Percentiles rank a stretch among this genome's conserved stretches.
These are phyloP conservation scores for Astragalus glycyphyllos DNA, from an alignment of 306 rosid genomes.

Conservation along the genomic window DNA sequence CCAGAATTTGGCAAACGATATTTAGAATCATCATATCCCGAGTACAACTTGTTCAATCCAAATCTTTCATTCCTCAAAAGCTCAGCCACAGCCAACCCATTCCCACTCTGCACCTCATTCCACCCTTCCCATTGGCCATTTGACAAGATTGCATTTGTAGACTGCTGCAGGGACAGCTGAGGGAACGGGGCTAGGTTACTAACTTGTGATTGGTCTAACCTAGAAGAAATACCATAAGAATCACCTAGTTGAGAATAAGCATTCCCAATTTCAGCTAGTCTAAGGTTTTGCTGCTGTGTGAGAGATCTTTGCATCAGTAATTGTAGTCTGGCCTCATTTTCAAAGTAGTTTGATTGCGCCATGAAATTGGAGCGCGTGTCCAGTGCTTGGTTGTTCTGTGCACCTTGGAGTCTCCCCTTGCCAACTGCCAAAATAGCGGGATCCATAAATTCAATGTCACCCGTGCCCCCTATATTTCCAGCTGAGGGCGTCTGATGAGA, in stretches of 20 bases:
- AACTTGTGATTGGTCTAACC: slow-evolving; percentile 83
- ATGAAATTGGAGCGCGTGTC: slow-evolving; percentile 74
- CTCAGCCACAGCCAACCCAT: slow-evolving; percentile 70
- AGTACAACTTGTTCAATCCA: slow-evolving; percentile 81
- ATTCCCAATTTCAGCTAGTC: slow-evolving; percentile 75
- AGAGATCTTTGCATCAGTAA: slow-evolving; percentile 90
- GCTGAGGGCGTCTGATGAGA: slow-evolving; percentile 65
- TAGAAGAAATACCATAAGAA: slow-evolving; percentile 83
- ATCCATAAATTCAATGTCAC: slow-evolving; percentile 92
- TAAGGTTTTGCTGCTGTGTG: slow-evolving; percentile 71
- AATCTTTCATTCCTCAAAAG: slow-evolving; percentile 86
- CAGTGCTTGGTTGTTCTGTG: slow-evolving; percentile 64
- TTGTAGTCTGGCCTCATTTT: slow-evolving; percentile 84
- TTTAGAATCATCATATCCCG: slow-evolving; percentile 86
- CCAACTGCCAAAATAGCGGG: slow-evolving; percentile 99
- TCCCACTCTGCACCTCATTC: slow-evolving; percentile 87
- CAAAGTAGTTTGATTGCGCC: slow-evolving; percentile 71
- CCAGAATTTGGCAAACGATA: slow-evolving; percentile 88
- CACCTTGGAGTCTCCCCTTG: slow-evolving; percentile 86
- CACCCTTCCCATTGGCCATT: slow-evolving; percentile 97
- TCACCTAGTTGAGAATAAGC: slow-evolving; percentile 74
- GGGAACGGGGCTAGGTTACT: slow-evolving; percentile 71
- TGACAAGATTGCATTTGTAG: slow-evolving; percentile 70
- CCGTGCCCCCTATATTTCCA: slow-evolving; percentile 63
- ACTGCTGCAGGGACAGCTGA: slow-evolving; percentile 77